Evolutionary conservation across 257 asterid genomes (phyloP).

Genomic region (Cordia subcordata): DNA sequence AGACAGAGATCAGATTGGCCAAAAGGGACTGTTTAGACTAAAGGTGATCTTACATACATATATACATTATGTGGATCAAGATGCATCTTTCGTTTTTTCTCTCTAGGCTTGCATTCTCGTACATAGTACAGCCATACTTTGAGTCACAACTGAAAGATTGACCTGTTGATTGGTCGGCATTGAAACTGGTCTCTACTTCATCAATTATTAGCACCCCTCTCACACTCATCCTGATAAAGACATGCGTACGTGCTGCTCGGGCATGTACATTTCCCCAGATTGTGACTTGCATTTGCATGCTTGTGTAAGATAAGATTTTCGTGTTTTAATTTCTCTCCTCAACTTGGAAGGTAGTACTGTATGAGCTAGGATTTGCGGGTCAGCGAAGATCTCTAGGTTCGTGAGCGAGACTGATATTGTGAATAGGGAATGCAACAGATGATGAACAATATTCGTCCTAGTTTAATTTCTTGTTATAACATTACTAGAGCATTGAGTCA

Average conservation of each 20-base stretch:
- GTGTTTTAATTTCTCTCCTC: background rate
- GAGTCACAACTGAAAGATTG: slow-evolving; percentile 9
- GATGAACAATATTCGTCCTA: no score
- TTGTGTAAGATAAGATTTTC: no score
- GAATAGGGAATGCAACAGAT: no score
- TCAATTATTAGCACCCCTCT: slow-evolving; percentile 12
- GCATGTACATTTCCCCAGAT: background rate
- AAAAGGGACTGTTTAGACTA: background rate
- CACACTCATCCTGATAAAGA: slow-evolving; percentile 13
- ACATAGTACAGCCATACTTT: slow-evolving; percentile 28
- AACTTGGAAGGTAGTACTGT: background rate
- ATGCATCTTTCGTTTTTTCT: background rate
- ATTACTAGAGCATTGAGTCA: no score
- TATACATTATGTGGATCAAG: slow-evolving; percentile 14
- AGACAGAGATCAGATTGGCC: slow-evolving; percentile 6
- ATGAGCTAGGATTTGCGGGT: no score
- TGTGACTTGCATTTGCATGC: background rate
- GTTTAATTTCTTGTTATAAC: no score
- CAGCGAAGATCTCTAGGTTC: no score
- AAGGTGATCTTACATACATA: background rate
- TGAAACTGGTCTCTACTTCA: slow-evolving; percentile 3
- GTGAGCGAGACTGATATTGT: no score
- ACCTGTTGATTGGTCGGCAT: slow-evolving; percentile 11
- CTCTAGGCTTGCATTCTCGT: slow-evolving; percentile 26
- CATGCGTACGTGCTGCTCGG: background rate